These are phyloP conservation scores for Parachaetomium inaequale DNA, from an alignment of 495 filamentous ascomycete species.

Conservation along the genomic window DNA sequence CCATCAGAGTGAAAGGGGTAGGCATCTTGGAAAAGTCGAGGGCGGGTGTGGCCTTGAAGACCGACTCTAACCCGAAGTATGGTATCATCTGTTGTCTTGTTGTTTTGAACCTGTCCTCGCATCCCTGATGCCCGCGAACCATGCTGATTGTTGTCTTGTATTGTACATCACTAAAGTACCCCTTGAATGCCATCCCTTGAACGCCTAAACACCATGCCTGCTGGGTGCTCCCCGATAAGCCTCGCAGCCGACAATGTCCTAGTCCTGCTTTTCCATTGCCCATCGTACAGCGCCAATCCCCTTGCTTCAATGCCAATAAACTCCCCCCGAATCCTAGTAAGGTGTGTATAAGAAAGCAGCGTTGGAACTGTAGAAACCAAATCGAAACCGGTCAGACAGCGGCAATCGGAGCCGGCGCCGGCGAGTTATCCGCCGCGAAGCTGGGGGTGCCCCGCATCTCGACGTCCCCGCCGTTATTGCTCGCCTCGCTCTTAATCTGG, in stretches of 20 bases:
- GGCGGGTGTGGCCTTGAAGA: background rate
- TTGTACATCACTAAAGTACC: constrained; percentile 1
- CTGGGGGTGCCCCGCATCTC: constrained; percentile 46
- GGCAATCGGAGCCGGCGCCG: constrained; percentile 31
- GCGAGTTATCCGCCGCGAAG: constrained; percentile 41
- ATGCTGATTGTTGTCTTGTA: background rate
- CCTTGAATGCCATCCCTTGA: background rate
- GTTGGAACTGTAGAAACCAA: background rate
- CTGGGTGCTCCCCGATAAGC: background rate
- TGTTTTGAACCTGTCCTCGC: background rate
- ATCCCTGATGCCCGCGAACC: constrained; percentile 5
- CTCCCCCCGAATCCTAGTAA: background rate
- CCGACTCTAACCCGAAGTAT: background rate
- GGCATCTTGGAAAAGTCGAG: background rate
- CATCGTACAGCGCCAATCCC: constrained; percentile 12
- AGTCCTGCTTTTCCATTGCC: background rate
- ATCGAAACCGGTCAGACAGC: constrained; percentile 12
- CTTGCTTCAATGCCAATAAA: background rate
- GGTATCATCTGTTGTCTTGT: background rate
- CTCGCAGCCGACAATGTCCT: background rate
- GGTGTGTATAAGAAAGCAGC: background rate
- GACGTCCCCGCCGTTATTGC: constrained; percentile 53
- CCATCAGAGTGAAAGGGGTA: background rate
- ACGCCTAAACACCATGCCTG: constrained; percentile 15
- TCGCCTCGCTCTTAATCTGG: constrained; percentile 69